These are phyloP conservation scores for Hibiscus trionum DNA, from an alignment of 345 rosid genomes.

Conservation along the genomic window DNA sequence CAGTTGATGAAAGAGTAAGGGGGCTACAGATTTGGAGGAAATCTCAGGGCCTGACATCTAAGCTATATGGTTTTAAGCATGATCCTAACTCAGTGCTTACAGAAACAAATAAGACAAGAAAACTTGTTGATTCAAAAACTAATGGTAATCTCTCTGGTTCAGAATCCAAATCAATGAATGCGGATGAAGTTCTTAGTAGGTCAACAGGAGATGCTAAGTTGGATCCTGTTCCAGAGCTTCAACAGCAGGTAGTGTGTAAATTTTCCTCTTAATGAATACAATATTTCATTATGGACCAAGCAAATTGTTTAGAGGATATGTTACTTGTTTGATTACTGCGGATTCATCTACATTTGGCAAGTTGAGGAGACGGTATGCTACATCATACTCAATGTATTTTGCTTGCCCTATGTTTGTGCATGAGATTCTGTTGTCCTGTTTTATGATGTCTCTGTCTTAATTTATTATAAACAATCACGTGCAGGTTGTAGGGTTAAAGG, in stretches of 20 bases:
- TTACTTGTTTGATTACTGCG: background rate
- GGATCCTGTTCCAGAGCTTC: constrained; percentile 77
- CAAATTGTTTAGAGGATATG: background rate
- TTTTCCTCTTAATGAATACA: background rate
- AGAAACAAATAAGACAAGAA: constrained; percentile 32
- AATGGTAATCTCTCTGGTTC: constrained; percentile 64
- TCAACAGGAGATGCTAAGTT: constrained; percentile 64
- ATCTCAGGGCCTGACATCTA: constrained; percentile 80
- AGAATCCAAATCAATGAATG: constrained; percentile 68
- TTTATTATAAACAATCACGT: constrained; percentile 7
- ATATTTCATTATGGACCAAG: background rate
- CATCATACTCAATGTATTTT: background rate
- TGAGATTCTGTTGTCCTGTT: background rate
- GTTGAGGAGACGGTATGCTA: background rate
- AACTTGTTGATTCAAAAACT: constrained; percentile 21
- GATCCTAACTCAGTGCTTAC: constrained; percentile 64
- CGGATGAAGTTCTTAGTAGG: constrained; percentile 63
- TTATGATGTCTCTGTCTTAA: background rate
- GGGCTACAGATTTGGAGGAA: constrained; percentile 92
- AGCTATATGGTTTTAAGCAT: constrained; percentile 76
- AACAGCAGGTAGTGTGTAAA: constrained; percentile 58
- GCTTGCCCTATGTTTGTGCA: background rate
- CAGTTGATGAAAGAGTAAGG: constrained; percentile 83
- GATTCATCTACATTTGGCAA: background rate
- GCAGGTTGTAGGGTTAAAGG: constrained; percentile 91